Evolutionary conservation across 2,329 filamentous ascomycete genomes (phyloP), one percentile per base, ranked within the genome.

Genomic region (Phoma sp.): DNA sequence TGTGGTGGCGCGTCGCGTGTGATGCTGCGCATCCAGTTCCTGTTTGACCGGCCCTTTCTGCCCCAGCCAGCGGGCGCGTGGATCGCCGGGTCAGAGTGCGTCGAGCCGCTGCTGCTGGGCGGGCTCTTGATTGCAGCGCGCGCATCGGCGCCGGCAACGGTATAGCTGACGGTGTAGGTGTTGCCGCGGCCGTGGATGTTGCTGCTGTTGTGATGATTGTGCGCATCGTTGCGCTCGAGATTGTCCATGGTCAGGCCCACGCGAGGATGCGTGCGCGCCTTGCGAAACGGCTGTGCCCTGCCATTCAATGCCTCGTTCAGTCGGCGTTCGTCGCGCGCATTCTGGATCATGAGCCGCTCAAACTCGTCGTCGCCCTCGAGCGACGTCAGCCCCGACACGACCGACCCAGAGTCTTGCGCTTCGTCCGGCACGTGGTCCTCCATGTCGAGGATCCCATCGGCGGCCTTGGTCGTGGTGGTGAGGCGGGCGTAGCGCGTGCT

Each of bases 51-150:
- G 21, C 69, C 75, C 63, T 78, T 80, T 48, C 77, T 66, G n/a
- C 79, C 80, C 80, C 80, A 82, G 57, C 75, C 68, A 33, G 72
- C 64, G 30, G 80, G 80, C 52, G 76, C 66, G 29, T 77, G 77
- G 30, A 81, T 59, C 3, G 78, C 75, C 20, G 78, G 78, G 49
- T 80, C 77, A 23, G 74, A 77, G 23, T 59, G 59, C 30, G 57
- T 50, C 32, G 67, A 71, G 25, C 68, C 75, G 42, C 63, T 73
- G 63, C 76, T 77, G 62, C 74, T 74, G 40, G 62, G 61, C 30
- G 71, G 67, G 37, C 71, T 70, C 32, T 65, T 45, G 14, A 65
- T 50, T 25, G 60, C 56, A 38, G 58, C 55, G 11, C 65, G 64
- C 54, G 54, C 62, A 28, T 48, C 60, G 18, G 36, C 57, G 30